phyloP scores from a whole-genome alignment of 2,329 filamentous ascomycete species.

The Microcyclospora tardicrescens region DNA sequence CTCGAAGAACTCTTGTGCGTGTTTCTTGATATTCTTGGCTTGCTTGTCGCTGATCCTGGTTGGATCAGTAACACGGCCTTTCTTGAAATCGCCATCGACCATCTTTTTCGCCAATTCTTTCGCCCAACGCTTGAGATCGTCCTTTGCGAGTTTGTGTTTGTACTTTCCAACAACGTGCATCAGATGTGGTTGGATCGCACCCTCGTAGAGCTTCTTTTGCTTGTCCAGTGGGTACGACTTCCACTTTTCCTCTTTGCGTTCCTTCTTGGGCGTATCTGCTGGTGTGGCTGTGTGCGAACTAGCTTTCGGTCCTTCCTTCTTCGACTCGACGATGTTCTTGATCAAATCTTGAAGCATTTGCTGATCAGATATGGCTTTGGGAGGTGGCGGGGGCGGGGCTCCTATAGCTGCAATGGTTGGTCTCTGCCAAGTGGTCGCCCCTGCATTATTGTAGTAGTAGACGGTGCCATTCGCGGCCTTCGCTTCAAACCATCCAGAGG shows the following conservation, averaged over 20 bases:
- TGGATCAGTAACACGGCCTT: conserved; percentile 72
- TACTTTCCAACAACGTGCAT: conserved; percentile 81
- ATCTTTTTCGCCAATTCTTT: conserved; percentile 68
- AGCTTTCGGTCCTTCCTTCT: conserved; percentile 47
- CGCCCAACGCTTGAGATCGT: conserved; percentile 52
- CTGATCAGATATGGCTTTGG: conserved; percentile 57
- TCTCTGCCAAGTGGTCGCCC: conserved; percentile 67
- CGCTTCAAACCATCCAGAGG: conserved; percentile 74
- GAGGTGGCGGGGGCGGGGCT: conserved; percentile 44
- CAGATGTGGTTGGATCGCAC: conserved; percentile 73
- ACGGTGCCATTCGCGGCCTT: conserved; percentile 56
- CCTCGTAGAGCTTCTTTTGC: conserved; percentile 90
- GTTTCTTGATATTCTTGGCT: conserved; percentile 67
- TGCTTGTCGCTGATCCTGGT: conserved; percentile 65
- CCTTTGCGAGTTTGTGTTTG: conserved; percentile 71
- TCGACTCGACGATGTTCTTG: conserved; percentile 51
- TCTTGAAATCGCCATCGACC: conserved; percentile 83
- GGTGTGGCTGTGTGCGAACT: conserved; percentile 51
- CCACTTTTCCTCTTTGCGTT: conserved; percentile 56
- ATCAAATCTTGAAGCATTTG: conserved; percentile 62
- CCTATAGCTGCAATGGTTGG: conserved; percentile 53
- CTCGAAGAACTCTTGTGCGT: conserved; percentile 74
- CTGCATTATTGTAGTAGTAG: conserved; percentile 76
- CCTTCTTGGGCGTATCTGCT: conserved; percentile 42
- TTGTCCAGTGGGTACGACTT: conserved; percentile 60